Evolutionary conservation across 441 rosid genomes (phyloP).

Genomic region (Croton laevigatus): DNA sequence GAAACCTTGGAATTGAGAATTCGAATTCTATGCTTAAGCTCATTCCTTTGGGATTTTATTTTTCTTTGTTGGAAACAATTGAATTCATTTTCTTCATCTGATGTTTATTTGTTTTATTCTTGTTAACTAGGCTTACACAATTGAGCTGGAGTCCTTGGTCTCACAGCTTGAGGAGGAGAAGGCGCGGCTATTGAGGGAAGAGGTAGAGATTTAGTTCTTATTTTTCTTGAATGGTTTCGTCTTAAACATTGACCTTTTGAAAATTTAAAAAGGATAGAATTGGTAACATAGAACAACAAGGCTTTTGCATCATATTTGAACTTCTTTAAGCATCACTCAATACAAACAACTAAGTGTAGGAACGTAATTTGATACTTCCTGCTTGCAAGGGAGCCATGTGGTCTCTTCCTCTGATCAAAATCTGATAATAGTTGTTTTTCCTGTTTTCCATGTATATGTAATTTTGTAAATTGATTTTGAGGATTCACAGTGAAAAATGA

Average conservation of each 20-base stretch:
- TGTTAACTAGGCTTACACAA: constrained; percentile 48
- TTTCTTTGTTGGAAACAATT: neutral
- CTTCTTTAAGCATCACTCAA: neutral
- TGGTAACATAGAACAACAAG: neutral
- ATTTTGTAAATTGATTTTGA: neutral
- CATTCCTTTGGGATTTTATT: neutral
- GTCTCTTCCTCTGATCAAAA: too few relatives aligned
- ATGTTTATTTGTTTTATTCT: neutral
- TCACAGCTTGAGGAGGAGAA: constrained; percentile 56
- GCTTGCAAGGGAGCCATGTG: too few relatives aligned
- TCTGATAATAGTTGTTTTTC: too few relatives aligned
- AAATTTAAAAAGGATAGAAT: neutral
- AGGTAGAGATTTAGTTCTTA: constrained; percentile 28
- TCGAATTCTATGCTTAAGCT: neutral
- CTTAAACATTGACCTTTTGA: neutral
- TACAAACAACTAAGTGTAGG: neutral
- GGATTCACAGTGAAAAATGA: neutral
- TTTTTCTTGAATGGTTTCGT: neutral
- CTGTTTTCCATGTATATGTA: too few relatives aligned
- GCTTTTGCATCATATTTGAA: neutral
- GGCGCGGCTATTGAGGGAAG: constrained; percentile 42
- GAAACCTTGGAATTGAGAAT: neutral
- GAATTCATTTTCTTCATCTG: neutral
- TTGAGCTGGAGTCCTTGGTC: constrained; percentile 53
- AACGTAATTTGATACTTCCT: too few relatives aligned